Evolutionary conservation across 1,284 basidiomycete species (phyloP).

Genomic region (Butyriboletus regius): DNA sequence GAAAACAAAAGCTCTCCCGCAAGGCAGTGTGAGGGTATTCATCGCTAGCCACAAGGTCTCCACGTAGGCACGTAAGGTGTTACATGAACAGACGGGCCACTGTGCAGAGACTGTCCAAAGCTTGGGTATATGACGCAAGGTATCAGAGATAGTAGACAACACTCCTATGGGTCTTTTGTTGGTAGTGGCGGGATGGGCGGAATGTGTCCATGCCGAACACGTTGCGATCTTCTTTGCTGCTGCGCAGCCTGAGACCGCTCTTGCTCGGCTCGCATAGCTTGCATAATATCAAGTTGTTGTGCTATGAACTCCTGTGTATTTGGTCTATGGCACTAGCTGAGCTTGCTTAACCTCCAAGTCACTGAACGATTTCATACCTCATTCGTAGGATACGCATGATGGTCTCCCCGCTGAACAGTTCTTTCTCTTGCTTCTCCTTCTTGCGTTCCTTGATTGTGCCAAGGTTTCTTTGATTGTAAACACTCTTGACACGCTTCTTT

Average conservation of each 20-base stretch:
- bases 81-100: conserved; percentile 4
- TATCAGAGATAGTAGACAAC: conserved; percentile 15
- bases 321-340: conserved; percentile 35
- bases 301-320: conserved; percentile 83
- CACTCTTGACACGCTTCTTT: conserved; percentile 84
- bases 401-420: conserved; percentile 68
- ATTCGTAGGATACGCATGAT: conserved; percentile 89
- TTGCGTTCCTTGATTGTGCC: conserved; percentile 95
- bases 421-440: conserved; percentile 77
- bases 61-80: conserved; percentile 1
- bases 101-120: conserved; percentile 5
- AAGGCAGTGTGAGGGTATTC: background rate
- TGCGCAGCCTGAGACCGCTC: conserved; percentile 55
- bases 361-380: conserved; percentile 51
- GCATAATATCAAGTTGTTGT: conserved; percentile 76
- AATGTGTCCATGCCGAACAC: conserved; percentile 28
- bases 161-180: conserved; percentile 13
- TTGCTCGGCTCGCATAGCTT: conserved; percentile 67
- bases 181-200: conserved; percentile 32
- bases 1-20: conserved; percentile 5
- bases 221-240: conserved; percentile 47
- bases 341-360: background rate
- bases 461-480: conserved; percentile 82
- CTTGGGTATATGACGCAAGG: conserved; percentile 26
- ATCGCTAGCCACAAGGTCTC: conserved; percentile 7